phyloP scores from a whole-genome alignment of 371 early-diverging fungal species.

The Mortierella sp. region DNA sequence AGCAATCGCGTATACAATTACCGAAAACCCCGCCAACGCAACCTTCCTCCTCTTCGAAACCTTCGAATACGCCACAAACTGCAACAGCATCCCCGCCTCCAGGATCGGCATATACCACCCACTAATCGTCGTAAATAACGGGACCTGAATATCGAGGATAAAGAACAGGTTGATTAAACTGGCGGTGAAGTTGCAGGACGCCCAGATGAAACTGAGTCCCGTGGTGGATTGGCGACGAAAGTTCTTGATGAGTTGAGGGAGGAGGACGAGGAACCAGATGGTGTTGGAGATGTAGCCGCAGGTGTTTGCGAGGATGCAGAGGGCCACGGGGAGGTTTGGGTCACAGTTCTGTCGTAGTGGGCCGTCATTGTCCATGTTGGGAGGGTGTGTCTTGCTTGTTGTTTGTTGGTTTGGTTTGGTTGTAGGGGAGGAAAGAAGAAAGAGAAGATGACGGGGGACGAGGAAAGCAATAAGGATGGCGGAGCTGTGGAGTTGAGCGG shows the following conservation, averaged over 20 bases:
- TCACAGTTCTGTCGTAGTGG: constrained; percentile 31
- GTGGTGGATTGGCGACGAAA: constrained; percentile 25
- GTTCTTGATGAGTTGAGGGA: constrained; percentile 45
- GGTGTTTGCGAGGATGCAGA: constrained; percentile 33
- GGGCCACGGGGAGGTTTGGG: constrained; percentile 17
- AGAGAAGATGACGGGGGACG: neutral
- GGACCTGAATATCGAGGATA: constrained; percentile 40
- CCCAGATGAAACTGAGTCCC: constrained; percentile 43
- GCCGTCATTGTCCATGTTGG: neutral
- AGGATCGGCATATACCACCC: constrained; percentile 50
- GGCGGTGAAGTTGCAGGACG: constrained; percentile 40
- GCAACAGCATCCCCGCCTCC: constrained; percentile 31
- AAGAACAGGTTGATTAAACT: constrained; percentile 49
- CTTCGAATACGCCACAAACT: constrained; percentile 37
- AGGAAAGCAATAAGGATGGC: neutral
- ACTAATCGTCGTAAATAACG: constrained; percentile 36
- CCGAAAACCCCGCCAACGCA: neutral
- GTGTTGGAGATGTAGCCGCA: constrained; percentile 43
- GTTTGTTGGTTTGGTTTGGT: too few relatives aligned
- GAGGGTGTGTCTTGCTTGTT: too few relatives aligned
- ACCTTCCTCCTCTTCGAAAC: constrained; percentile 15
- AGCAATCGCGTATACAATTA: constrained; percentile 9
- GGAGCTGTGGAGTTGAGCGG: too few relatives aligned
- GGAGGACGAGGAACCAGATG: constrained; percentile 47
- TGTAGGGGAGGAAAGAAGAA: neutral